Base-by-base conservation (phyloP, 2,329 filamentous ascomycete genomes). In the Clarireedia hainanense region DNA sequence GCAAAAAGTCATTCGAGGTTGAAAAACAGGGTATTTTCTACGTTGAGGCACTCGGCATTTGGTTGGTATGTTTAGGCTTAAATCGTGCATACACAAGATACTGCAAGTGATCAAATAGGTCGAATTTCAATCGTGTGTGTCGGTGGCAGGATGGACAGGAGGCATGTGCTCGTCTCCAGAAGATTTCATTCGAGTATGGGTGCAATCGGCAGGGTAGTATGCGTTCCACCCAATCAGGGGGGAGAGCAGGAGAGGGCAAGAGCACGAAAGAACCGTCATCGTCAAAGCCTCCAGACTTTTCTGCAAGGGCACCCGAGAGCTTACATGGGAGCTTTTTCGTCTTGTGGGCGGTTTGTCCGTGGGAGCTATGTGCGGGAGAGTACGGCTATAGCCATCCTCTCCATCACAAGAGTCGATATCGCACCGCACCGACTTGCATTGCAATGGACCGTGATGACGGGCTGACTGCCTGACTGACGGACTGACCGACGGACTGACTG, bases 151-250 rank as follows among this genome's bases (percentile, higher is more conserved):
- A 50, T 50, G 48, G 23, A 23, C 37, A 23, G 30, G 34, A 53
- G 27, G 24, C 12, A 34, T 50, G 34, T 24, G 57, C 57, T 64
- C 62, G 58, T 64, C 61, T 64, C 61, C 61, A 62, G 26, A 55
- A 5, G 12, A 30, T 15, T 48, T 30, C 5, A 4, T 14, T n/a
- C n/a, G 46, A 20, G 30, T 9, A 34, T 34, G 30, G 10, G 30
- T 34, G 30, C 30, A 34, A 34, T 34, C 4, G 27, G 27, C 51
- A 53, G 51, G 51, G 51, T 15, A 23, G 23, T 4, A 14, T 30
- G 17, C 2, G n/a, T 10, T 10, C 30, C 17, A 15, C 20, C 51
- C 42, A 53, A 47, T 53, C 30, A 34, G 9, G 30, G 30, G 30
- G 30, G 30, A 34, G 4, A 27, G 30, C 30, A 37, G 42, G 14